Conservation (phyloP, 2,329 filamentous ascomycete genomes). For the Stenocarpella maydis region DNA sequence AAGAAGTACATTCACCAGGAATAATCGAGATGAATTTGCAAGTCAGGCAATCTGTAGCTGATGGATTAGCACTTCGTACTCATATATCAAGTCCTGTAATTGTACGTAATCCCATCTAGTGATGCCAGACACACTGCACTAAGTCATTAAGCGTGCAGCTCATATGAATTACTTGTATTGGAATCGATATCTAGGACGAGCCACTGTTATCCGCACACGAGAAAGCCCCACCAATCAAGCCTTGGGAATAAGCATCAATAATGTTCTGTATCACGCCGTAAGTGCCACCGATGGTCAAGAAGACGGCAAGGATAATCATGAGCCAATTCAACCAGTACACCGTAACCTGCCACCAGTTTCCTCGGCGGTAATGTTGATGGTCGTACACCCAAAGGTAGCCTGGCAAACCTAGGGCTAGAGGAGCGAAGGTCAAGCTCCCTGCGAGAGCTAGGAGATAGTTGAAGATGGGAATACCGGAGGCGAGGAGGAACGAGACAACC, state of each 20-base stretch:
- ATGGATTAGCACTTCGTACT: no score
- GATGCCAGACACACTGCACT: no score
- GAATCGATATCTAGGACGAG: not conserved
- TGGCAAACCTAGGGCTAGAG: constrained; percentile 24
- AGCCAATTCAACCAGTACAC: constrained; percentile 30
- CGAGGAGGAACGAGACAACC: constrained; percentile 39
- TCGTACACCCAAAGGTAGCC: constrained; percentile 30
- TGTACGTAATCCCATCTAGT: no score
- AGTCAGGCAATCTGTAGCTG: no score
- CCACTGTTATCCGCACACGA: constrained; percentile 32
- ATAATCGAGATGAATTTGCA: no score
- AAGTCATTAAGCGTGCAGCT: no score
- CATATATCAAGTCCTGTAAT: no score
- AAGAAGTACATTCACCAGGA: no score
- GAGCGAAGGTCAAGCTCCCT: constrained; percentile 34
- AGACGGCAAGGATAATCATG: constrained; percentile 30
- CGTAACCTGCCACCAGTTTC: constrained; percentile 4
- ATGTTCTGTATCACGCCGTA: constrained; percentile 33
- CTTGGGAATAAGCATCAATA: constrained; percentile 31
- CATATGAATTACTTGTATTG: not conserved
- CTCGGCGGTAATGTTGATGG: constrained; percentile 26
- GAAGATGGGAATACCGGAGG: constrained; percentile 42
- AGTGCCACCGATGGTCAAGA: constrained; percentile 34
- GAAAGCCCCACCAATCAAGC: constrained; percentile 32
- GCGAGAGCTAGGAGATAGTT: constrained; percentile 36